A percentile compares a stretch with the other conserved stretches of the same genome.
phyloP scores from a whole-genome alignment of 768 basidiomycete species.

The Zangia roseola region DNA sequence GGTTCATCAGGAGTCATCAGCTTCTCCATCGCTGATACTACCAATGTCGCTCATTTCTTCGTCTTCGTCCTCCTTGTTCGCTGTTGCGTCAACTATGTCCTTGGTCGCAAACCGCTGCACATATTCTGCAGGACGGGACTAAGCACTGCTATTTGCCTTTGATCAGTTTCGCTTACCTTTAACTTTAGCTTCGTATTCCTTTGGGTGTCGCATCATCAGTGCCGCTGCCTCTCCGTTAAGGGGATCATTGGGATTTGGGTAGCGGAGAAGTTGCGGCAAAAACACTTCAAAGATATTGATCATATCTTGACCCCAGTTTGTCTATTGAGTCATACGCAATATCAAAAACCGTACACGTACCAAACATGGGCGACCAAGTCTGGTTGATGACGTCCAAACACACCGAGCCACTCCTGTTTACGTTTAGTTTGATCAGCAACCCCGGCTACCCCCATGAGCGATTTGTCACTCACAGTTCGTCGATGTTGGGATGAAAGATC shows the following conservation, averaged over 20 bases:
- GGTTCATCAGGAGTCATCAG: slow-evolving; percentile 38
- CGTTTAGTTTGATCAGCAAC: slow-evolving; percentile 7
- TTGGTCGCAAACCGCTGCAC: slow-evolving; percentile 94
- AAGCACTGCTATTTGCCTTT: neutral
- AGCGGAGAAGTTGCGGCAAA: slow-evolving; percentile 92
- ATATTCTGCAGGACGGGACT: slow-evolving; percentile 59
- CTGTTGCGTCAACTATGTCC: slow-evolving; percentile 79
- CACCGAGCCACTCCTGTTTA: slow-evolving; percentile 86
- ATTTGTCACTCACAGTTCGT: slow-evolving; percentile 78
- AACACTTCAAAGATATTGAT: slow-evolving; percentile 99
- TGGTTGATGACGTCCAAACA: slow-evolving; percentile 99
- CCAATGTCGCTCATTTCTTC: slow-evolving; percentile 88
- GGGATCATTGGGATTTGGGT: slow-evolving; percentile 98
- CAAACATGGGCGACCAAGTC: slow-evolving; percentile 99
- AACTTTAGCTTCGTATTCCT: slow-evolving; percentile 92
- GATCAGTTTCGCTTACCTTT: slow-evolving; percentile 56
- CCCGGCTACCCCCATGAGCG: neutral
- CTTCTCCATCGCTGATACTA: slow-evolving; percentile 64
- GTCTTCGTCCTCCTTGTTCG: slow-evolving; percentile 67
- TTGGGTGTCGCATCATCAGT: slow-evolving; percentile 94
- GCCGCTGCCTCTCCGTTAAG: slow-evolving; percentile 98
- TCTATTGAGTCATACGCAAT: neutral
- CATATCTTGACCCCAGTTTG: slow-evolving; percentile 65
- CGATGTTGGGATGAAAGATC: slow-evolving; percentile 99
- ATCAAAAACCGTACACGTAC: slow-evolving; percentile 44